Percentiles rank a stretch among this genome's conserved stretches.
phyloP scores from a whole-genome alignment of 805 yeast genomes.

The Starmerella roubikii region DNA sequence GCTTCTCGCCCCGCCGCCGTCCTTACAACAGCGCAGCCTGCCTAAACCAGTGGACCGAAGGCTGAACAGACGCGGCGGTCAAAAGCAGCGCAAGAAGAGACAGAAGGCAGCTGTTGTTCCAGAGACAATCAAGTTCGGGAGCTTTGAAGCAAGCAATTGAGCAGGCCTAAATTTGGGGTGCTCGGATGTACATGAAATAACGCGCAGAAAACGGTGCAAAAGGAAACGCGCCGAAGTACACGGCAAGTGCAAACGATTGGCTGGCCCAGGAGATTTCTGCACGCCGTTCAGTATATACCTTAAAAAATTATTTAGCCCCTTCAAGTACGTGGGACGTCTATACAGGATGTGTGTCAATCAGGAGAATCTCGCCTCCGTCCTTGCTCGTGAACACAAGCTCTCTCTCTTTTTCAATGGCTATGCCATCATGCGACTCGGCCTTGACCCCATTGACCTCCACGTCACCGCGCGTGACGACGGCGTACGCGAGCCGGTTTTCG shows the following conservation, averaged over 20 bases:
- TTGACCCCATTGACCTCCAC: constrained; percentile 12
- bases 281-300: no score
- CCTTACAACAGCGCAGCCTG: constrained; percentile 44
- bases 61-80: constrained; percentile 79
- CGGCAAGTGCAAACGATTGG: no score
- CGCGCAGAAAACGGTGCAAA: no score
- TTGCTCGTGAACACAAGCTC: constrained; percentile 7
- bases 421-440: constrained; percentile 15
- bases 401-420: constrained; percentile 11
- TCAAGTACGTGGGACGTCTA: no score
- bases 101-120: constrained; percentile 38
- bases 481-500: constrained; percentile 12
- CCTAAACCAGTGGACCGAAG: constrained; percentile 64
- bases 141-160: no score
- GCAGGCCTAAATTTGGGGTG: no score
- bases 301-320: no score
- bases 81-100: constrained; percentile 62
- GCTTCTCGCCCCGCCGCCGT: constrained; percentile 64
- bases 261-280: no score
- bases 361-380: constrained; percentile 11
- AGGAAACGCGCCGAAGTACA: no score
- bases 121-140: not conserved
- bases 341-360: constrained; percentile 12
- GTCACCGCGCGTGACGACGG: constrained; percentile 10
- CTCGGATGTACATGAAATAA: no score